phyloP scores from a whole-genome alignment of 2,329 filamentous ascomycete genomes.

The Trichoderma sp. region DNA sequence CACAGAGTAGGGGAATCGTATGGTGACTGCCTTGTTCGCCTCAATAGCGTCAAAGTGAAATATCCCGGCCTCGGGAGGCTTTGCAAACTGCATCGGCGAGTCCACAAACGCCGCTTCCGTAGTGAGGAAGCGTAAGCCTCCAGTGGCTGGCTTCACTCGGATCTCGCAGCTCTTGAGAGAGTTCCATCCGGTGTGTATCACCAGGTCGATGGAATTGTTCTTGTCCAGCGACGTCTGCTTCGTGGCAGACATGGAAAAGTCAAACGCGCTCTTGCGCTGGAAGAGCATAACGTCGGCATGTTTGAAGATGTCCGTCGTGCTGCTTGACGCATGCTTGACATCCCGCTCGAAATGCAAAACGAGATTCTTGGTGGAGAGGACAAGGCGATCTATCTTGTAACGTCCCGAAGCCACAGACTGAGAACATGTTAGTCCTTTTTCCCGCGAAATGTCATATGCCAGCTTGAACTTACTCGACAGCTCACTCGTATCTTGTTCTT shows the following conservation, averaged over 20 bases:
- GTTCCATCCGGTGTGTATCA: conserved; percentile 75
- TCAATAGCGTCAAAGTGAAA: conserved; percentile 55
- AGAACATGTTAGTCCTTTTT: conserved; percentile 36
- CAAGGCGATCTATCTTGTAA: conserved; percentile 74
- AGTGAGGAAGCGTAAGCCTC: conserved; percentile 65
- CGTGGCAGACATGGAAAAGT: conserved; percentile 67
- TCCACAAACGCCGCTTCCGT: conserved; percentile 58
- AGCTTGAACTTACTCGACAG: conserved; percentile 40
- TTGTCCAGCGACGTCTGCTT: conserved; percentile 78
- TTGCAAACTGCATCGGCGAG: conserved; percentile 48
- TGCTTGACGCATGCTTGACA: conserved; percentile 50
- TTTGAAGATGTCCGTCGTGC: conserved; percentile 55
- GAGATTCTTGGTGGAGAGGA: conserved; percentile 65
- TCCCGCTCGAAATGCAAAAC: conserved; percentile 67
- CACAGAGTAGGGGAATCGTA: conserved; percentile 79
- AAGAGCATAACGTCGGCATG: conserved; percentile 71
- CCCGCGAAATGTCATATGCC: not conserved
- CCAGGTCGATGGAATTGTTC: conserved; percentile 74
- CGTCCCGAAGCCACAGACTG: conserved; percentile 69
- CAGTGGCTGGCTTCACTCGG: conserved; percentile 64
- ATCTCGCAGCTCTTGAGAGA: conserved; percentile 61
- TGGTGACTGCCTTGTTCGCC: conserved; percentile 51
- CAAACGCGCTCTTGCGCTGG: conserved; percentile 68
- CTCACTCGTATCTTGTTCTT: conserved; percentile 45
- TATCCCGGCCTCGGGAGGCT: conserved; percentile 56